Base-by-base conservation (phyloP, 306 rosid species). In the Ormosia emarginata region DNA sequence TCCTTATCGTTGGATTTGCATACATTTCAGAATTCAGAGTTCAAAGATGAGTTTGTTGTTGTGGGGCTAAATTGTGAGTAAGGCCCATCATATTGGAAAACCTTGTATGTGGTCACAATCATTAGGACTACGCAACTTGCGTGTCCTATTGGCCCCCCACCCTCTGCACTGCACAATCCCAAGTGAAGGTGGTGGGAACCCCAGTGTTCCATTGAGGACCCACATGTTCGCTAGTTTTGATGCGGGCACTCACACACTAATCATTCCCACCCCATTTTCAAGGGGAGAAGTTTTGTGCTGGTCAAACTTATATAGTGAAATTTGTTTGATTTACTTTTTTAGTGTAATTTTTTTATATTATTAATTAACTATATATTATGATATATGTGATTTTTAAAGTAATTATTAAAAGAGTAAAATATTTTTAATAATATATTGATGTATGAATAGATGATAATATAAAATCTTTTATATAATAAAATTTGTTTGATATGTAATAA, bases 81-180 rank as follows among this genome's bases (percentile, higher is more conserved):
- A 73, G 66, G 72, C 9, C 58, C 67, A 71, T 30, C 14, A 11
- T 3, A 18, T 33, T 47, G 61, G 66, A 10, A 67, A 55, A 41
- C 7, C 84, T 30, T 36, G 88, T 36, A 83, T 13, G 67, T 71
- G 82, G 84, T 68, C 81, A 61, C 84, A 61, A 76, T 85, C 82
- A 80, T 52, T 67, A 52, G 17, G 66, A 24, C 70, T 62, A 50
- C 83, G 34, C 81, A 67, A 49, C 82, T 8, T 37, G 43, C 82
- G 17, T 43, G 63, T 52, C 56, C 77, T 66, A 41, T 69, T 33
- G 40, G 34, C 57, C 77, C 32, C 36, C 57, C 58, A 43, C 82
- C 71, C 6, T 61, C 69, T 70, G 77, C 81, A 58, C 29, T 58
- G 24, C 65, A 8, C 5, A 58, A 7, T 7, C 65, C 34, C 13